A percentile compares a stretch with the other conserved stretches of the same genome.
These are phyloP conservation scores for Fusarium albosuccineum DNA, from an alignment of 2,329 filamentous ascomycete species.

Conservation along the genomic window DNA sequence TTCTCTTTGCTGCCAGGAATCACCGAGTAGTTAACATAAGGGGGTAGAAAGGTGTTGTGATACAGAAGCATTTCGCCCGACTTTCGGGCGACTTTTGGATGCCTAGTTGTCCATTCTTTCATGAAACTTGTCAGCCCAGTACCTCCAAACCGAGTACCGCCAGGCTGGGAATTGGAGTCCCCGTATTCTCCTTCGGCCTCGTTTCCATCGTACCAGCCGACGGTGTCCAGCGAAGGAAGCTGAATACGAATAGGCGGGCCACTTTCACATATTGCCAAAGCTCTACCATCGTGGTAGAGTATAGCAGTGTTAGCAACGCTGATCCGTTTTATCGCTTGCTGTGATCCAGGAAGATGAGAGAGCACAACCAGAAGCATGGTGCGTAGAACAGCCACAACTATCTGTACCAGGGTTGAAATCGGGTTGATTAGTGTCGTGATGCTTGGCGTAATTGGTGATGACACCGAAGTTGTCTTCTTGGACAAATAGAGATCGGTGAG, in stretches of 20 bases:
- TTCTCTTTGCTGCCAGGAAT: constrained; percentile 9
- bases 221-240: constrained; percentile 73
- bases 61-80: constrained; percentile 77
- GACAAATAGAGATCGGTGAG: constrained; percentile 74
- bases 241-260: constrained; percentile 76
- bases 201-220: constrained; percentile 77
- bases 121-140: constrained; percentile 70
- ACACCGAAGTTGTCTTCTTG: constrained; percentile 60
- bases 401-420: constrained; percentile 38
- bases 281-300: constrained; percentile 76
- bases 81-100: constrained; percentile 74
- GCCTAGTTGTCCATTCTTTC: constrained; percentile 78
- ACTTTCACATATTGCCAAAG: constrained; percentile 77
- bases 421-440: constrained; percentile 76
- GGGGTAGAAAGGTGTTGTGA: constrained; percentile 73
- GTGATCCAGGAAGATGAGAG: constrained; percentile 45
- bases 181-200: constrained; percentile 63
- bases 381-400: constrained; percentile 15
- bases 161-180: rapidly evolving
- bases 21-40: constrained; percentile 76
- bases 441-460: constrained; percentile 73
- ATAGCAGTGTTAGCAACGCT: constrained; percentile 78
- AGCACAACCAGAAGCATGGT: constrained; percentile 56
- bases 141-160: constrained; percentile 62
- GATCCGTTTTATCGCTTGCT: constrained; percentile 72